Conservation (phyloP, 2,329 filamentous ascomycete species). For the Xylaria sp. region DNA sequence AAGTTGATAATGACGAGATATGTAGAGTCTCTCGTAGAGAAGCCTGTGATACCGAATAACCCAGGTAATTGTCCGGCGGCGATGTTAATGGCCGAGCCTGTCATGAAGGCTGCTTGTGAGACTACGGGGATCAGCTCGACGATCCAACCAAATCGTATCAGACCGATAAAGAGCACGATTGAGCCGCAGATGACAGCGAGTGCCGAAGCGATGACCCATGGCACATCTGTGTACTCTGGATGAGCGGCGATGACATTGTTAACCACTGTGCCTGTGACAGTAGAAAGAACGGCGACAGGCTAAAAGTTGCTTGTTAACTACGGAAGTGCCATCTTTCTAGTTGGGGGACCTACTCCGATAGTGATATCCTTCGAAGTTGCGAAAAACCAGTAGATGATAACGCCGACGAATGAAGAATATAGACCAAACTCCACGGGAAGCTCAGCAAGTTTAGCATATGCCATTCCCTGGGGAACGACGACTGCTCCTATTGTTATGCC, state of each 20-base stretch:
- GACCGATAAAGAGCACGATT: slow-evolving; percentile 81
- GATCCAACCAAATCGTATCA: slow-evolving; percentile 86
- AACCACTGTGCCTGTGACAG: slow-evolving; percentile 86
- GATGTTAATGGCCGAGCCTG: slow-evolving; percentile 92
- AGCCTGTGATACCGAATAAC: slow-evolving; percentile 80
- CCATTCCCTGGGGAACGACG: slow-evolving; percentile 97
- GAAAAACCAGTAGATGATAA: slow-evolving; percentile 96
- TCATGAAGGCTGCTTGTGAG: slow-evolving; percentile 96
- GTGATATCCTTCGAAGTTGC: slow-evolving; percentile 99
- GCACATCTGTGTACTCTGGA: slow-evolving; percentile 61
- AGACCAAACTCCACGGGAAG: slow-evolving; percentile 86
- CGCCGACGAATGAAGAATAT: slow-evolving; percentile 96
- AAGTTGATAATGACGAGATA: slow-evolving; percentile 88
- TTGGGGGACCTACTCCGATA: slow-evolving; percentile 75
- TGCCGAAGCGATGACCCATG: slow-evolving; percentile 78
- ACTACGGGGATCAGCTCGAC: slow-evolving; percentile 93
- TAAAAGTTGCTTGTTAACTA: slow-evolving; percentile 50
- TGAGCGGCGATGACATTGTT: slow-evolving; percentile 66
- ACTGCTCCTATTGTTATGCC: slow-evolving; percentile 68
- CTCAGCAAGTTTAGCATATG: slow-evolving; percentile 86
- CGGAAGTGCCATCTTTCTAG: slow-evolving; percentile 13
- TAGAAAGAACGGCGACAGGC: slow-evolving; percentile 96
- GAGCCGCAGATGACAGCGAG: slow-evolving; percentile 81
- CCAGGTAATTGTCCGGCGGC: slow-evolving; percentile 83
- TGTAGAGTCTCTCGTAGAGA: slow-evolving; percentile 80